Evolutionary conservation across 1,139 yeast species (phyloP), one percentile per base, ranked within the genome.

Genomic region (Groenewaldozyma sp.): DNA sequence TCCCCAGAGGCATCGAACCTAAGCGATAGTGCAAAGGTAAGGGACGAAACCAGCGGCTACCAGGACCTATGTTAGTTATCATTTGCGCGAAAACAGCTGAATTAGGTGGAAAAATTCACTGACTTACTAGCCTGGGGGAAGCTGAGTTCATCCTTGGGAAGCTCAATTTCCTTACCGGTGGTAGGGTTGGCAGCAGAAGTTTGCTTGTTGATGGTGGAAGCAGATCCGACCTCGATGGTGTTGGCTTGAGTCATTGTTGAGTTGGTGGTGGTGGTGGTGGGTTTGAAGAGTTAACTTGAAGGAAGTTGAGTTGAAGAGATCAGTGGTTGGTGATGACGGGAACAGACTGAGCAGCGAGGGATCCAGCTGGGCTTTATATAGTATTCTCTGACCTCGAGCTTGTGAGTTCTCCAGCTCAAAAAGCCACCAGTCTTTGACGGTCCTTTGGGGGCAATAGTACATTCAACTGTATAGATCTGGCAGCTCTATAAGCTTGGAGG

Each of bases 41-140:
- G 33, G 33, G n/a, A 29, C 33, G n/a, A 29, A 29, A 5, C 33
- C 33, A 9, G 20, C 22, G 17, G 33, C 18, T 7, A 14, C 33
- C 10, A 29, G 11, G 26, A 7, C 11, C 13, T 29, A 29, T 10
- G 31, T 27, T 27, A 27, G 31, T n/a, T 22, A 22, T 22, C 7
- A 22, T 7, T 22, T 22, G 10, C 11, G 11, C 26, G 11, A 22
- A 22, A 22, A 22, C n/a, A n/a, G n/a, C n/a, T n/a, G n/a, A n/a
- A n/a, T 28, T 13, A 28, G n/a, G 7, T 28, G 31, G 7, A n/a
- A 7, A 9, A 28, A 7, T 28, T 7, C n/a, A 7, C 17, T 6
- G 17, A 32, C 33, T 29, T 29, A 29, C 33, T 18, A 18, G 33
- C 22, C 10, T 9, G 6, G 19, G 33, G 33, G 17, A 18, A 21